Evolutionary conservation across 495 filamentous ascomycete genomes (phyloP).

Genomic region (Trichoderma reesei): DNA sequence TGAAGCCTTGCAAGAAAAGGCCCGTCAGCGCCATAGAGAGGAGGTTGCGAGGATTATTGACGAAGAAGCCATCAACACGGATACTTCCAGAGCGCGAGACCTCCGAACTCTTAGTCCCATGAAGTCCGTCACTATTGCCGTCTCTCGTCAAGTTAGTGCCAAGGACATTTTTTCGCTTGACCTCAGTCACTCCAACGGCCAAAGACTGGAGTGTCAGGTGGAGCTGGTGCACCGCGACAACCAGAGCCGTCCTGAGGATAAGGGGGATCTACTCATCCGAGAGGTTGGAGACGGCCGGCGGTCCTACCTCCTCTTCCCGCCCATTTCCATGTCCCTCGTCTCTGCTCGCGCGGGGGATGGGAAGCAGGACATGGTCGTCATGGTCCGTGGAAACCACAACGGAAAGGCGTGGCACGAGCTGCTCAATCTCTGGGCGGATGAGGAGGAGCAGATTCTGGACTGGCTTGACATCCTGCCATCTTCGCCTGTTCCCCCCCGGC

Average conservation of each 20-base stretch:
- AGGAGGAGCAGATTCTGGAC: slow-evolving; percentile 66
- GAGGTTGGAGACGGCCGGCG: slow-evolving; percentile 65
- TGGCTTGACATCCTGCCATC: slow-evolving; percentile 80
- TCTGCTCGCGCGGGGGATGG: slow-evolving; percentile 73
- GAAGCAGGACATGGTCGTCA: slow-evolving; percentile 63
- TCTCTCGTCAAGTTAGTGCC: slow-evolving; percentile 64
- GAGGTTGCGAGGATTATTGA: slow-evolving; percentile 84
- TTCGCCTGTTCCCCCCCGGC: slow-evolving; percentile 59
- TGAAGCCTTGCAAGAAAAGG: slow-evolving; percentile 64
- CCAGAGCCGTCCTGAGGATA: slow-evolving; percentile 37
- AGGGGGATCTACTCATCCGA: slow-evolving; percentile 80
- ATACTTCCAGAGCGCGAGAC: slow-evolving; percentile 68
- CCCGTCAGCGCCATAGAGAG: slow-evolving; percentile 69
- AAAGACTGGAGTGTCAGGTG: slow-evolving; percentile 78
- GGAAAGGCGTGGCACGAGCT: slow-evolving; percentile 73
- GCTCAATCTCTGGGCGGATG: slow-evolving; percentile 57
- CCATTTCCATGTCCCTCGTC: slow-evolving; percentile 54
- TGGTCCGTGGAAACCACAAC: slow-evolving; percentile 61
- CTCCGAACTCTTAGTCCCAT: slow-evolving; percentile 62
- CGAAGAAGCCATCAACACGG: slow-evolving; percentile 75
- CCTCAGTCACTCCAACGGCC: slow-evolving; percentile 79
- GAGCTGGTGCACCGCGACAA: slow-evolving; percentile 83
- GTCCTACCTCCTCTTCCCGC: slow-evolving; percentile 85
- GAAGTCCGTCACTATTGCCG: slow-evolving; percentile 60
- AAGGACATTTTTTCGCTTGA: slow-evolving; percentile 84